Conservation (phyloP, 2,329 filamentous ascomycete species). For the Phyllosticta ampelicida region DNA sequence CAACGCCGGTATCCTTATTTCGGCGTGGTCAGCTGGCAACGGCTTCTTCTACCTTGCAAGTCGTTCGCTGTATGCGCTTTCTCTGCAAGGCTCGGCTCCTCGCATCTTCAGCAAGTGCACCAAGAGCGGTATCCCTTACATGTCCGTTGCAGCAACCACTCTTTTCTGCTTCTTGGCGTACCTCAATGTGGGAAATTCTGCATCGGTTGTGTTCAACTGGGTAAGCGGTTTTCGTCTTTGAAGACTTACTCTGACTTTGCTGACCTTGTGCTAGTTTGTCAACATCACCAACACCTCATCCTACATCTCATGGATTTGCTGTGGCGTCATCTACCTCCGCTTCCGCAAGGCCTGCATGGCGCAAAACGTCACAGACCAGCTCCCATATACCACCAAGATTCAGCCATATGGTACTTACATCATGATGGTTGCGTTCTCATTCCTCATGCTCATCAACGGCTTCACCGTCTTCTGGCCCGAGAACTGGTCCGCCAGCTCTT, state of each 20-base stretch:
- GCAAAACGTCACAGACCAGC: conserved; percentile 37
- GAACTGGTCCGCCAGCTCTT: conserved; percentile 52
- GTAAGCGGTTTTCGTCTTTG: conserved; percentile 48
- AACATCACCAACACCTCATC: conserved; percentile 52
- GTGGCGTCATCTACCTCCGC: conserved; percentile 47
- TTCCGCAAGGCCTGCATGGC: conserved; percentile 48
- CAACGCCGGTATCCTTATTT: conserved; percentile 59
- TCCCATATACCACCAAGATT: conserved; percentile 44
- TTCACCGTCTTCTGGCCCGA: conserved; percentile 62
- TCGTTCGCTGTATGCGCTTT: conserved; percentile 43
- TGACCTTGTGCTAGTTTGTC: conserved; percentile 21
- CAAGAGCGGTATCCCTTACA: conserved; percentile 46
- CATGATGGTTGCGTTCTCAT: conserved; percentile 45
- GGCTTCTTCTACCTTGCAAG: conserved; percentile 43
- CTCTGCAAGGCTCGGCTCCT: conserved; percentile 56
- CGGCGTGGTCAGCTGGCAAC: conserved; percentile 49
- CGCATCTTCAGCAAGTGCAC: conserved; percentile 49
- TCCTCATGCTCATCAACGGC: conserved; percentile 63
- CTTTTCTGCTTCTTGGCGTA: conserved; percentile 39
- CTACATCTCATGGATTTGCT: conserved; percentile 44
- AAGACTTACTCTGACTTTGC: neutral
- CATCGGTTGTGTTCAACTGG: conserved; percentile 50
- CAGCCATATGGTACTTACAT: conserved; percentile 57
- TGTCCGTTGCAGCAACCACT: conserved; percentile 33
- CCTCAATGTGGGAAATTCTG: conserved; percentile 36